These are phyloP conservation scores for Cryptococcus depauperatus DNA, from an alignment of 1,284 basidiomycete species.

Conservation along the genomic window DNA sequence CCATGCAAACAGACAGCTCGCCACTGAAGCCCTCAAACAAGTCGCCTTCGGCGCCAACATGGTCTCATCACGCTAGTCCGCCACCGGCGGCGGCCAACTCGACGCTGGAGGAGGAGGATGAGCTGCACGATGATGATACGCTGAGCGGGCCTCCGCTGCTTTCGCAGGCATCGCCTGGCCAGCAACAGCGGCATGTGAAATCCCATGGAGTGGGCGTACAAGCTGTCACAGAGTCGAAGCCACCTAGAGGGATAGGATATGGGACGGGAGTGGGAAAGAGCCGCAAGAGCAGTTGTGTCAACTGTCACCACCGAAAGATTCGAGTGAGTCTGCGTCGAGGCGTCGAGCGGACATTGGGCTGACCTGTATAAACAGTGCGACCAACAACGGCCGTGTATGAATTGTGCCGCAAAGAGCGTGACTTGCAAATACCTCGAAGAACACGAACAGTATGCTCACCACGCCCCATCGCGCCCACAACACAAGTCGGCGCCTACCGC, in stretches of 20 bases:
- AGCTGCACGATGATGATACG: constrained; percentile 8
- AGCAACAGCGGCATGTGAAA: too few relatives aligned
- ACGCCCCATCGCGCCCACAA: constrained; percentile 1
- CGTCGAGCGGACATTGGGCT: not conserved
- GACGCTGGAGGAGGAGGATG: constrained; percentile 7
- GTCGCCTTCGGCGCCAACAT: too few relatives aligned
- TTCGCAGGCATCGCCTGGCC: too few relatives aligned
- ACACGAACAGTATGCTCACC: constrained; percentile 8
- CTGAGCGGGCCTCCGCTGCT: not conserved
- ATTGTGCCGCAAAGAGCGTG: constrained; percentile 34
- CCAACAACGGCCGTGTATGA: constrained; percentile 31
- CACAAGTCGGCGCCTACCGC: constrained; percentile 10
- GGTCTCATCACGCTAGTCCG: too few relatives aligned
- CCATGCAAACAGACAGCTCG: too few relatives aligned
- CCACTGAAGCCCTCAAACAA: too few relatives aligned
- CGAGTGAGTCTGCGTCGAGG: constrained; percentile 21
- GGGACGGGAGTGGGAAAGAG: constrained; percentile 13
- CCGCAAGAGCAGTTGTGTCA: constrained; percentile 35
- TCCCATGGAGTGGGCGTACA: too few relatives aligned
- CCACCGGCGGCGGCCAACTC: not conserved
- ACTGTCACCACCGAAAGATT: constrained; percentile 39
- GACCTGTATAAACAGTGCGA: constrained; percentile 26
- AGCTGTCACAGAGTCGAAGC: too few relatives aligned
- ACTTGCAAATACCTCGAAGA: constrained; percentile 34
- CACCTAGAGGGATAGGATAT: too few relatives aligned